Percentiles rank a stretch among this genome's conserved stretches.
These are phyloP conservation scores for Trapa bicornis DNA, from an alignment of 345 rosid species.

Conservation along the genomic window DNA sequence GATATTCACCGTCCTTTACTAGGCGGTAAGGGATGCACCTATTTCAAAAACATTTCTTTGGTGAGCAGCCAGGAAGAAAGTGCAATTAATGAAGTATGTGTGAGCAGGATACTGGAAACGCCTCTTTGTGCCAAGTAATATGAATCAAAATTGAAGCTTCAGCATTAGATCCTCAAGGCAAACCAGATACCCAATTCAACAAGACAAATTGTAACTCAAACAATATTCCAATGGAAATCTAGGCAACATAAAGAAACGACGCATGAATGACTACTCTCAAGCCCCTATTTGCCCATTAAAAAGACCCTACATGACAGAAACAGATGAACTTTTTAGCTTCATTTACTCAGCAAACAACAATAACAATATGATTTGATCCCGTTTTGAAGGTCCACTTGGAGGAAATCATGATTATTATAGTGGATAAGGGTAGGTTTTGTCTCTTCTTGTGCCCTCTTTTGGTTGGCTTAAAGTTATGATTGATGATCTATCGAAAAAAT, in stretches of 20 bases:
- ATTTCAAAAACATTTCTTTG: conserved; percentile 1
- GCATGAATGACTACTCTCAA: too few species aligned
- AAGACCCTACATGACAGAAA: too few species aligned
- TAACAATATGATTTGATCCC: conserved; percentile 1
- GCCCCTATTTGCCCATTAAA: too few species aligned
- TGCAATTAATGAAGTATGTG: neutral
- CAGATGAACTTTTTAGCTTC: neutral
- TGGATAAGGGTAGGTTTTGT: conserved; percentile 7
- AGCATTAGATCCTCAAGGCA: too few species aligned
- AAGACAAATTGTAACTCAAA: neutral
- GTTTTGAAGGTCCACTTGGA: neutral
- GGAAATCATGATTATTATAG: neutral
- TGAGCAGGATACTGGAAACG: neutral
- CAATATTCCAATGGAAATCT: neutral
- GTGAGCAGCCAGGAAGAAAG: neutral
- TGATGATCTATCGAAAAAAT: neutral
- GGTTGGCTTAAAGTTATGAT: neutral
- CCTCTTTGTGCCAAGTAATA: neutral
- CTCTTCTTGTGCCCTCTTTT: neutral
- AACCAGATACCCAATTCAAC: too few species aligned
- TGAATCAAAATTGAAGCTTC: neutral
- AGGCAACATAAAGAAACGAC: neutral
- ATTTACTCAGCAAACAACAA: neutral
- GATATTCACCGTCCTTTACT: conserved; percentile 21
- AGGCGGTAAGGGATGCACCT: conserved; percentile 79